Evolutionary conservation across 2,329 filamentous ascomycete species (phyloP), one percentile per base, ranked within the genome.

Genomic region (Bipolaris victoriae): DNA sequence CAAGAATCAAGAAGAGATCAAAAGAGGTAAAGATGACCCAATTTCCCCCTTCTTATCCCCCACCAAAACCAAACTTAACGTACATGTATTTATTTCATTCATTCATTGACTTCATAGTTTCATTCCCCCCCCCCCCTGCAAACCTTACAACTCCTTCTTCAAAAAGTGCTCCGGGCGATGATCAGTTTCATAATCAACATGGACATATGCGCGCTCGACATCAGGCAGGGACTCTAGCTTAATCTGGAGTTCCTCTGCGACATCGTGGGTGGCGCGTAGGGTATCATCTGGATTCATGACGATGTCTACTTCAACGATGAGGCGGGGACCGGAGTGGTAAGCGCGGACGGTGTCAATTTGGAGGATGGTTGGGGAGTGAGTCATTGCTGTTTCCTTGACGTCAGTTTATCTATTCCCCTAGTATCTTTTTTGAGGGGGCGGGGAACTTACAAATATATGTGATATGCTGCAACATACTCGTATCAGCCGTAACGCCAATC

Each of bases 181-280:
- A 16, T 90, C 92, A 3, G 93, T 97, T 80, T 98, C 95, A 69
- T 96, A 98, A 76, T 99, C 95, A 16, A 97, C 93, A 76, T 99
- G 95, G 18, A 98, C 95, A 74, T 97, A 98, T 0, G 92, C 92
- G 57, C 95, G 82, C 83, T 98, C 95, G 9, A 98, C 88, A 73
- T 97, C 89, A 0, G 95, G 94, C 62, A 99, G 78, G 55, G 88
- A 90, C 83, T 99, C 95, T 2, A 98, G 82, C 81, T 98, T 98
- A 61, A 90, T 90, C 82, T 99, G 95, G 68, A 99, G 82, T 68
- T 90, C 92, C 78, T 99, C 95, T 0, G 95, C 94, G 11, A 97
- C 86, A 71, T 99, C 95, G 76, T 99, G 95, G 0, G 92, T 95
- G 50, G 88, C 88, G 61, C 85, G 83, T 15, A 99, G 84, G 1